Evolutionary conservation across 345 rosid genomes (phyloP).

Genomic region (Lumnitzera racemosa): DNA sequence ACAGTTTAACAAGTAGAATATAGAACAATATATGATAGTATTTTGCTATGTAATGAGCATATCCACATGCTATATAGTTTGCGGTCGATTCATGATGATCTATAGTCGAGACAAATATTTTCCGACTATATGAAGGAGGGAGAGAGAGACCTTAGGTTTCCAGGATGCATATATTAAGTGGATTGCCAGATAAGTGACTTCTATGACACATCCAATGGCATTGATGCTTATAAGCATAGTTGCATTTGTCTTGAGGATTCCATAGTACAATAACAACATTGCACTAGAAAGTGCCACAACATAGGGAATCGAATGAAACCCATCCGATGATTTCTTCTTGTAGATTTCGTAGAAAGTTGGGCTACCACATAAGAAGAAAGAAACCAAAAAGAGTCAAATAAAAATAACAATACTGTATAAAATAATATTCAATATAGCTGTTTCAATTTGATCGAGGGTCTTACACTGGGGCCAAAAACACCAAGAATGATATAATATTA

Average conservation of each 20-base stretch:
- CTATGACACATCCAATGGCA: conserved; percentile 47
- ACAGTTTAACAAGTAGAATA: too few relatives aligned
- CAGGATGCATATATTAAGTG: conserved; percentile 54
- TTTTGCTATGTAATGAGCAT: too few relatives aligned
- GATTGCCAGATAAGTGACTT: conserved; percentile 37
- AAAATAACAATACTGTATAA: neutral
- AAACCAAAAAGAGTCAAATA: too few relatives aligned
- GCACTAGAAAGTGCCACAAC: conserved; percentile 56
- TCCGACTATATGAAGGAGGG: too few relatives aligned
- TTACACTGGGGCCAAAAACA: conserved; percentile 80
- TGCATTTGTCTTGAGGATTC: conserved; percentile 39
- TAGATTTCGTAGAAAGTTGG: conserved; percentile 54
- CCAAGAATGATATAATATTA: conserved; percentile 56
- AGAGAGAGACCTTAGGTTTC: conserved; percentile 35
- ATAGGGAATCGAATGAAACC: conserved; percentile 68
- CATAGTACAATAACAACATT: conserved; percentile 58
- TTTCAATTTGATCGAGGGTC: conserved; percentile 6
- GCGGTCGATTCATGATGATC: too few relatives aligned
- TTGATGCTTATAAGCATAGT: conserved; percentile 56
- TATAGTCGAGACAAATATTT: too few relatives aligned
- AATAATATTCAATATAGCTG: neutral
- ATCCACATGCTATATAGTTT: too few relatives aligned
- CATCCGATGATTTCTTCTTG: conserved; percentile 63
- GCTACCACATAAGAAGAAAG: conserved; percentile 20
- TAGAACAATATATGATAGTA: too few relatives aligned